Evolutionary conservation across 805 yeast species (phyloP).

Genomic region (Starmerella floris): DNA sequence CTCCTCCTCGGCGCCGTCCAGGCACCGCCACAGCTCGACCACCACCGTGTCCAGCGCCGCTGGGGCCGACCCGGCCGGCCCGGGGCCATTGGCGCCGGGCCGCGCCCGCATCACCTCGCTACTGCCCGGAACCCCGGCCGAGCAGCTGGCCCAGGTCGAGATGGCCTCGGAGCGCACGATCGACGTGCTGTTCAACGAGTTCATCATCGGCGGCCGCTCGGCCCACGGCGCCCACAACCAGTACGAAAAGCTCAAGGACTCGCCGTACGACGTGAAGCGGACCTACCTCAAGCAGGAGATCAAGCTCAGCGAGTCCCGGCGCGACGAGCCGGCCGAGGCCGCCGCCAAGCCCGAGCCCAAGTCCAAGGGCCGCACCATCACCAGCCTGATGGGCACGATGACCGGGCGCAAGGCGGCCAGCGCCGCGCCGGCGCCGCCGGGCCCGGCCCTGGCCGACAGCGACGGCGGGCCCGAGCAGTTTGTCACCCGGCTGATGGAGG

Average conservation of each 20-base stretch:
- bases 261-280: constrained; percentile 9
- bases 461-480: constrained; percentile 47
- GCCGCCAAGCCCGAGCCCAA: neutral
- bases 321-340: neutral
- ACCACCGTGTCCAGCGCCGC: neutral
- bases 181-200: constrained; percentile 11
- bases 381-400: constrained; percentile 5
- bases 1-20: neutral
- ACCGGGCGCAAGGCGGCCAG: constrained; percentile 5
- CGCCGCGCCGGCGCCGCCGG: neutral
- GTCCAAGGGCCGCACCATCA: constrained; percentile 3
- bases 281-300: constrained; percentile 8
- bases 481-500: constrained; percentile 59
- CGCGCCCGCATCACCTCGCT: neutral
- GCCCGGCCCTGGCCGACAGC: neutral
- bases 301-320: constrained; percentile 2
- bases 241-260: constrained; percentile 6
- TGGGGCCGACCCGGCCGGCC: neutral
- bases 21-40: neutral
- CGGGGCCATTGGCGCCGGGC: neutral
- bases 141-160: constrained; percentile 5
- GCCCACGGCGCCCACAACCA: neutral
- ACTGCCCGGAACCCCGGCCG: neutral
- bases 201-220: neutral
- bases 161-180: constrained; percentile 7